Conservation (phyloP, 352 stramenopile genomes). For the Phytopythium montanum region DNA sequence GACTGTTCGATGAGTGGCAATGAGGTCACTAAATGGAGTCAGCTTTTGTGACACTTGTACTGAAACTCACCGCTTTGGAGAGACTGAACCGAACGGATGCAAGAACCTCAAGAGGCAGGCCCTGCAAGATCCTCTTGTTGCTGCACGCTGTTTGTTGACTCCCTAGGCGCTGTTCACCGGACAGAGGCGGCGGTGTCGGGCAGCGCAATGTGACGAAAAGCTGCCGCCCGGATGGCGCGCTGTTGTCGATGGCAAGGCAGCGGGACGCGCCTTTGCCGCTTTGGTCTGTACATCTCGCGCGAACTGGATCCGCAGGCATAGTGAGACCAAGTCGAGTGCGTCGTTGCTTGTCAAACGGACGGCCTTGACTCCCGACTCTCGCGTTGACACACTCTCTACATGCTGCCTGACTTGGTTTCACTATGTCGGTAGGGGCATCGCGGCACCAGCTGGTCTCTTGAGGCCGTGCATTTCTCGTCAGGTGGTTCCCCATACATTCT, state of each 20-base stretch:
- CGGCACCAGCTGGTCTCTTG: not conserved
- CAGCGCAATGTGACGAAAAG: not conserved
- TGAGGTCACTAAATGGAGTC: too few species aligned
- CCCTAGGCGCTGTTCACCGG: too few species aligned
- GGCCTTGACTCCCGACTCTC: not conserved
- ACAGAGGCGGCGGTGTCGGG: not conserved
- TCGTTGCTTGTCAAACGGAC: not conserved
- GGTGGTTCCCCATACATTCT: not conserved
- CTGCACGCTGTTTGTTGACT: not conserved
- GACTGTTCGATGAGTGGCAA: not conserved
- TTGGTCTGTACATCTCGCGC: not conserved
- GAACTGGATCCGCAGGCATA: not conserved
- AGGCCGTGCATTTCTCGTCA: not conserved
- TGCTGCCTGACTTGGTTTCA: not conserved
- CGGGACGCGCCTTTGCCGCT: not conserved
- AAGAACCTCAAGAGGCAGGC: too few species aligned
- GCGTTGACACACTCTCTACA: constrained; percentile 1
- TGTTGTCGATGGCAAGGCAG: too few species aligned
- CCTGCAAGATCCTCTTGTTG: too few species aligned
- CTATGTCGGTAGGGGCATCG: not conserved
- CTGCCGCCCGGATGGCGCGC: not conserved
- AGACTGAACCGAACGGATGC: too few species aligned
- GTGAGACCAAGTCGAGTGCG: not conserved
- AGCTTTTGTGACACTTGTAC: too few species aligned
- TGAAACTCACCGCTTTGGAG: too few species aligned